A percentile compares a stretch with the other conserved stretches of the same genome.
Evolutionary conservation across 2,329 filamentous ascomycete genomes (phyloP).

Genomic region (Xylariomycetidae sp.): DNA sequence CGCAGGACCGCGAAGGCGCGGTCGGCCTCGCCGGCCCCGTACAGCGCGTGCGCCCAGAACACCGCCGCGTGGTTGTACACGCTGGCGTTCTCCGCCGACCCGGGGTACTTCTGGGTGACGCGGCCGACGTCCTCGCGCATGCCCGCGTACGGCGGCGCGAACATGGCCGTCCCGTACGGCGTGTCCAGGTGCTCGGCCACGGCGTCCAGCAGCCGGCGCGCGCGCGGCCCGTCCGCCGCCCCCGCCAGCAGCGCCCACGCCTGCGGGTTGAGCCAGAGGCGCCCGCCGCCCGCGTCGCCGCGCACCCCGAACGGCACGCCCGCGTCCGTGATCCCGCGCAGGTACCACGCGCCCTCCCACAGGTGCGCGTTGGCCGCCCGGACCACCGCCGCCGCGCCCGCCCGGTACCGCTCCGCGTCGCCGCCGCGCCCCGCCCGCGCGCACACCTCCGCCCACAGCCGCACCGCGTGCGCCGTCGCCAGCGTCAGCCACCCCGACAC

Average conservation of each 20-base stretch:
- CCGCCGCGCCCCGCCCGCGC: constrained; percentile 34
- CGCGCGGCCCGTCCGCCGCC: constrained; percentile 35
- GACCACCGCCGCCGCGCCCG: constrained; percentile 40
- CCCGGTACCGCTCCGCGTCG: constrained; percentile 38
- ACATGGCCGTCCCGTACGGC: constrained; percentile 51
- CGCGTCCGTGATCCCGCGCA: constrained; percentile 52
- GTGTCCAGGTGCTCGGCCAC: constrained; percentile 46
- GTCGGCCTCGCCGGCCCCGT: constrained; percentile 34
- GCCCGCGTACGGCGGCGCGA: constrained; percentile 44
- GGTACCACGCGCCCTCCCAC: constrained; percentile 52
- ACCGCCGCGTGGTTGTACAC: constrained; percentile 53
- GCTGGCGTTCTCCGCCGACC: constrained; percentile 51
- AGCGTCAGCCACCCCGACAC: constrained; percentile 54
- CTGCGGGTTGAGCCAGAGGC: constrained; percentile 54
- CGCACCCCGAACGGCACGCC: constrained; percentile 45
- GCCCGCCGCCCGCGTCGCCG: constrained; percentile 44
- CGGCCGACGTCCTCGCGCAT: constrained; percentile 55
- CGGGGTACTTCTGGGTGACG: constrained; percentile 52
- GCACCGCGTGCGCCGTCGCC: constrained; percentile 46
- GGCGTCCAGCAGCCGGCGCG: constrained; percentile 38
- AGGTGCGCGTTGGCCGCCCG: constrained; percentile 43
- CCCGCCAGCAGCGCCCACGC: constrained; percentile 50
- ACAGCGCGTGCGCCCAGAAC: constrained; percentile 50
- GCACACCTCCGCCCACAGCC: constrained; percentile 48
- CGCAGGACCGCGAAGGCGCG: constrained; percentile 45